Conservation (phyloP, 768 basidiomycete genomes). For the Macrolepiota dolichaula region DNA sequence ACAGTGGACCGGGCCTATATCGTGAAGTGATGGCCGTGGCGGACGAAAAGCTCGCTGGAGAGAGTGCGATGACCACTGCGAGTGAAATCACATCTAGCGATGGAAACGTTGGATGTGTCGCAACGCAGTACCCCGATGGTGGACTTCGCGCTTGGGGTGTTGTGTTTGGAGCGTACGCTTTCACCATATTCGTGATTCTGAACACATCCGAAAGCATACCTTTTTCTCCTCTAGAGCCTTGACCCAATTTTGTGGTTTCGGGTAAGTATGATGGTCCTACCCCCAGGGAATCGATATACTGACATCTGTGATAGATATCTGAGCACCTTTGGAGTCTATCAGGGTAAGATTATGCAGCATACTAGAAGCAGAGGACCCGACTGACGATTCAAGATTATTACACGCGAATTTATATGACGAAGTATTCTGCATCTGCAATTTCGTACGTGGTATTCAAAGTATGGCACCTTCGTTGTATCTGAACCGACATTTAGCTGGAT, state of each 20-base stretch:
- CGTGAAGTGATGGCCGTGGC: not conserved
- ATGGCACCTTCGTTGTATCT: not conserved
- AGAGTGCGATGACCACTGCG: not conserved
- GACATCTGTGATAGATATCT: constrained; percentile 24
- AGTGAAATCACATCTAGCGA: not conserved
- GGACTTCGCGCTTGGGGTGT: constrained; percentile 3
- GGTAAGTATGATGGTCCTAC: constrained; percentile 17
- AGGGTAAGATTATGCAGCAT: constrained; percentile 23
- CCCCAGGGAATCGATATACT: not conserved
- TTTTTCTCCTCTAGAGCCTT: constrained; percentile 24
- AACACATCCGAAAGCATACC: no score
- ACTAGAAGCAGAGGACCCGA: not conserved
- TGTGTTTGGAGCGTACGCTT: constrained; percentile 5
- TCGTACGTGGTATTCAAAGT: constrained; percentile 25
- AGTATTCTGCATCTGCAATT: constrained; percentile 32
- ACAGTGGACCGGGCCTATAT: no score
- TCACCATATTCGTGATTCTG: not conserved
- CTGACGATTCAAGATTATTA: constrained; percentile 34
- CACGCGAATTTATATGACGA: constrained; percentile 30
- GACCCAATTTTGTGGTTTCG: constrained; percentile 35
- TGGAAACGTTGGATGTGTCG: no score
- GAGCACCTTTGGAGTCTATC: constrained; percentile 40
- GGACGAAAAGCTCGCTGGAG: not conserved
- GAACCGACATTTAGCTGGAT: constrained; percentile 15
- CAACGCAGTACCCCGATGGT: not conserved